These are phyloP conservation scores for Plasmodiophora brassicae DNA, from an alignment of 208 protist genomes.

Conservation along the genomic window DNA sequence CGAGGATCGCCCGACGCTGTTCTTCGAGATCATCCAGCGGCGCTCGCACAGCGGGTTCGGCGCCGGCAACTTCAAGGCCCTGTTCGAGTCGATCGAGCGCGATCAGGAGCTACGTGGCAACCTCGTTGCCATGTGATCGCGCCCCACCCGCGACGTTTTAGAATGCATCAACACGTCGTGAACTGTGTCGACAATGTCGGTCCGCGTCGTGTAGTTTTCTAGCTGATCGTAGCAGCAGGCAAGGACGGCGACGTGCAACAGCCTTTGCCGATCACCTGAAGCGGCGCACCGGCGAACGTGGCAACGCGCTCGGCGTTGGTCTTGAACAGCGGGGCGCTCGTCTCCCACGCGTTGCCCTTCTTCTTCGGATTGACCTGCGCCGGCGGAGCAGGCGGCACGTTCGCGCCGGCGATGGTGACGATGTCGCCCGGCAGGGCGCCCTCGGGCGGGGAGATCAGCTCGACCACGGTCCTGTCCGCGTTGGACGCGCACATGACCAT, in stretches of 20 bases:
- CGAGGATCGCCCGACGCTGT: slow-evolving; percentile 74
- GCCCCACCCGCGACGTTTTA: too few relatives aligned
- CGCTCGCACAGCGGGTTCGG: slow-evolving; percentile 69
- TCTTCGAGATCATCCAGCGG: slow-evolving; percentile 77
- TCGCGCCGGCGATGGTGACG: neutral
- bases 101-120: slow-evolving; percentile 65
- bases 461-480: neutral
- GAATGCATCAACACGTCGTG: too few relatives aligned
- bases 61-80: slow-evolving; percentile 71
- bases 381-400: neutral
- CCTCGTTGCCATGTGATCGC: slow-evolving; percentile 41
- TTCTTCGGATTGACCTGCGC: slow-evolving; percentile 25
- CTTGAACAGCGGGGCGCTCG: neutral
- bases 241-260: too few relatives aligned
- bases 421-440: neutral
- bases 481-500: slow-evolving; percentile 6
- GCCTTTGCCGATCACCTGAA: too few relatives aligned
- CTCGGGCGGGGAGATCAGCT: neutral
- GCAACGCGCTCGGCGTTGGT: neutral
- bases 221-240: too few relatives aligned
- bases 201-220: too few relatives aligned
- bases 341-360: slow-evolving; percentile 9
- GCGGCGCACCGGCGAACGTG: too few relatives aligned
- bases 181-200: too few relatives aligned
- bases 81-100: slow-evolving; percentile 68